Base-by-base conservation (phyloP, 805 yeast species). In the Myxozyma vanderwaltii region DNA sequence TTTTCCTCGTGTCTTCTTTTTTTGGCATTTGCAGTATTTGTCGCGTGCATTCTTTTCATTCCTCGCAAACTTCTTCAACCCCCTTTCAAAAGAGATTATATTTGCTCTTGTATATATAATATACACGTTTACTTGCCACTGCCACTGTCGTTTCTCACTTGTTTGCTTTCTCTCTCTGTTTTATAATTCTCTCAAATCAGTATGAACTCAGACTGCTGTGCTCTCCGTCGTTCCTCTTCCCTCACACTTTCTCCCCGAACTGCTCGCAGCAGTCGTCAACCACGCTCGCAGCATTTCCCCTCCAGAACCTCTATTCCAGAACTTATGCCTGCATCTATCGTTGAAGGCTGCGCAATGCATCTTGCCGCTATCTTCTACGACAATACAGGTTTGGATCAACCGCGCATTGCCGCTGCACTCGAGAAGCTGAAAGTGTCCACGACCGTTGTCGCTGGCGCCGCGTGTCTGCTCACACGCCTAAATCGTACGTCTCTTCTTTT, bases 311-410 rank as follows among this genome's bases (percentile, higher is more conserved):
- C 38, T 4, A n/a, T 51, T 15, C 38, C 43, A 4, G 31, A 29
- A 10, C 56, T n/a, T 19, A 35, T 24, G 23, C 36, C 54, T 19
- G 10, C 35, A n/a, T 36, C 26, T 17, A 27, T 50, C 23, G 23
- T 43, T 3, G 52, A 45, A 19, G 57, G 52, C 3, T 27, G 48
- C 21, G 51, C 57, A n/a, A 46, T 54, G 57, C 57, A 54, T 21
- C 23, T 54, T 24, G 19, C 52, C n/a, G 46, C 47, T 15, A 13
- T 38, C 26, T 44, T 54, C 12, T 46, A 26, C 38, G 57, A 54
- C 24, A 39, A 21, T 29, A 21, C 46, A 3, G 40, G 35, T 2
- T 24, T 54, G 4, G 27, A 50, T 21, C 51, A 36, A 23, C 13
- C 21, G 41, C 39, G 40, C 23, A 23, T 47, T 10, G 48, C 33